phyloP scores from a whole-genome alignment of 2,329 filamentous ascomycete genomes.

The Fusarium sp. region DNA sequence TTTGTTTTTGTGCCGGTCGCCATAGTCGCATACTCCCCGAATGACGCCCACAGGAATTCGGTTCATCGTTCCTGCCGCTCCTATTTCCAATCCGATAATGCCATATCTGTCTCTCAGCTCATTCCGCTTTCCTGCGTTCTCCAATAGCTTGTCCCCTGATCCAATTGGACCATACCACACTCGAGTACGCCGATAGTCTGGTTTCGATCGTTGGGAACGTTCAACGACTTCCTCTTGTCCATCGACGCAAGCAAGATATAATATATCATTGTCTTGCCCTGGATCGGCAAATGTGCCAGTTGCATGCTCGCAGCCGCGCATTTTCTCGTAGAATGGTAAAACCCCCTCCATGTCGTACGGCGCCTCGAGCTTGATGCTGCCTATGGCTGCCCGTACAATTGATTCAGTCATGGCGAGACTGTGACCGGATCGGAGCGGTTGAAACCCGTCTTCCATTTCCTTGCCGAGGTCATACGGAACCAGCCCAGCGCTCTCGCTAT shows the following conservation, averaged over 20 bases:
- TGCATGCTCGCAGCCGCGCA: conserved; percentile 34
- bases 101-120: conserved; percentile 43
- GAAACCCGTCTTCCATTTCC: conserved; percentile 47
- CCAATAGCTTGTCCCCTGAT: conserved; percentile 50
- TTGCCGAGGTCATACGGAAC: conserved; percentile 52
- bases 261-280: conserved; percentile 45
- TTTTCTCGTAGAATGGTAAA: conserved; percentile 42
- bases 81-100: conserved; percentile 51
- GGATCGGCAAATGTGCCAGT: conserved; percentile 48
- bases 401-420: conserved; percentile 46
- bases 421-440: conserved; percentile 43
- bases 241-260: conserved; percentile 26
- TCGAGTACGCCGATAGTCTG: not conserved
- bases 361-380: conserved; percentile 45
- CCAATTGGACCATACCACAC: conserved; percentile 41
- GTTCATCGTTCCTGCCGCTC: conserved; percentile 25
- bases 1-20: conserved; percentile 49
- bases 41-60: conserved; percentile 49
- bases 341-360: conserved; percentile 41
- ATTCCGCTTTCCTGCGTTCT: conserved; percentile 40
- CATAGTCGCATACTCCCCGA: conserved; percentile 51
- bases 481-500: conserved; percentile 43
- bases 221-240: fast-evolving
- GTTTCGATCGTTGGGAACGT: not conserved
- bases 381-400: conserved; percentile 51